Base-by-base conservation (phyloP, 108 stramenopile genomes). In the Cylindrotheca closterium region DNA sequence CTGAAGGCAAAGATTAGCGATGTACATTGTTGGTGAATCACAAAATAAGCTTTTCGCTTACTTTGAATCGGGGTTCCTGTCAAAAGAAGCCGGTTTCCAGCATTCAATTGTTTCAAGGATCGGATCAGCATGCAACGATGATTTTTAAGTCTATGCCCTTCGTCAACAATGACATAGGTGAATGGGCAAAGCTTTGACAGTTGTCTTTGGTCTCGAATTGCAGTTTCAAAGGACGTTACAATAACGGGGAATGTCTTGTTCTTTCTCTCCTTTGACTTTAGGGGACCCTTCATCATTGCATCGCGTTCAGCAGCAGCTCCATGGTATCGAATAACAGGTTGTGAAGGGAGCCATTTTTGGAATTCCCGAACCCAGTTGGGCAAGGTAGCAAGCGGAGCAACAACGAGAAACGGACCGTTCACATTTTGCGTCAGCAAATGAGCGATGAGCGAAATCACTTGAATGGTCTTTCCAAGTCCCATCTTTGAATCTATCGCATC, bases 11-110 rank as follows among this genome's bases (percentile, higher is more conserved):
- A n/a, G n/a, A n/a, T n/a, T n/a, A n/a, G n/a, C n/a, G n/a, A n/a
- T n/a, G n/a, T n/a, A n/a, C n/a, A n/a, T n/a, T n/a, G n/a, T n/a
- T n/a, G n/a, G n/a, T n/a, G n/a, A n/a, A n/a, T n/a, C n/a, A n/a
- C n/a, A 37, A 67, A 86, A 42, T 15, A 42, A 42, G 37, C 37
- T 15, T 10, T 7, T 42, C 10, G 15, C 37, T 42, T 15, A 42
- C 37, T 96, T 64, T 97, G 96, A 63, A 99, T 98, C n/a, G 99
- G 99, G n/a, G 99, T 99, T 29, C 99, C 99, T 5, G 89, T 85
- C 26, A 99, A 78, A 29, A 99, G 80, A 26, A 99, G 77, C 23
- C 97, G 86, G 53, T 95, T 95, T 46, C 76, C 75, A 27, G 96
- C 78, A 1, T 76, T 68, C 50, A 99, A 75, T 46, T 83, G 67